Percentiles rank a stretch among this genome's conserved stretches.
These are phyloP conservation scores for Botrytis paeoniae DNA, from an alignment of 2,329 filamentous ascomycete species.

Conservation along the genomic window DNA sequence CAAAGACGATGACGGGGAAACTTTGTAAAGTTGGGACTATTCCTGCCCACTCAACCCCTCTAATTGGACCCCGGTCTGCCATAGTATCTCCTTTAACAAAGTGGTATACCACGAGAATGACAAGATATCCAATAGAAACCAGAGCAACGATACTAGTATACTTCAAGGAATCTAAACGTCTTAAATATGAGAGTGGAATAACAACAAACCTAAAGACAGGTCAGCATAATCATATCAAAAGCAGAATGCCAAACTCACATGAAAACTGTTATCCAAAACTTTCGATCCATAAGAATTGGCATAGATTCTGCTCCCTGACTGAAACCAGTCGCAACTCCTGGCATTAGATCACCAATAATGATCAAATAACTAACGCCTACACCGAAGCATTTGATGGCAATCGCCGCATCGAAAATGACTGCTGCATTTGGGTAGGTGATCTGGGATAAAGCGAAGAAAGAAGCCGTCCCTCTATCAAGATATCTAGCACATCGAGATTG, in stretches of 20 bases:
- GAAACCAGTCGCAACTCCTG: constrained; percentile 84
- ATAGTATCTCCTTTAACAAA: constrained; percentile 76
- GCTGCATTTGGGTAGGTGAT: constrained; percentile 95
- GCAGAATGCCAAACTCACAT: constrained; percentile 56
- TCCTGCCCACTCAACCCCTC: constrained; percentile 75
- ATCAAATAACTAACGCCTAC: constrained; percentile 97
- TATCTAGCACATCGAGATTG: constrained; percentile 92
- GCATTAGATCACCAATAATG: constrained; percentile 98
- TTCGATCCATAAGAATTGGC: constrained; percentile 78
- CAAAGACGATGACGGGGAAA: constrained; percentile 94
- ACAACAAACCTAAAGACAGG: constrained; percentile 66
- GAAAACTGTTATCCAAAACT: constrained; percentile 98
- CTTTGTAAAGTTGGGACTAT: constrained; percentile 76
- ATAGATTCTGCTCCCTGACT: constrained; percentile 58
- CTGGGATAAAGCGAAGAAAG: constrained; percentile 95
- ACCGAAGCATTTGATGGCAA: constrained; percentile 96
- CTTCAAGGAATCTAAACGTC: constrained; percentile 89
- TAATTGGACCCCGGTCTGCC: constrained; percentile 69
- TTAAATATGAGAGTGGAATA: constrained; percentile 89
- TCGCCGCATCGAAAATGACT: constrained; percentile 91
- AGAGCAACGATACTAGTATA: constrained; percentile 93
- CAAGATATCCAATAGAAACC: constrained; percentile 89
- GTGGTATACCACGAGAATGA: constrained; percentile 90
- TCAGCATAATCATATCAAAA: constrained; percentile 12
- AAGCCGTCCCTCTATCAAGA: constrained; percentile 80